phyloP scores from a whole-genome alignment of 768 basidiomycete genomes.

The Kwoniella sp. region DNA sequence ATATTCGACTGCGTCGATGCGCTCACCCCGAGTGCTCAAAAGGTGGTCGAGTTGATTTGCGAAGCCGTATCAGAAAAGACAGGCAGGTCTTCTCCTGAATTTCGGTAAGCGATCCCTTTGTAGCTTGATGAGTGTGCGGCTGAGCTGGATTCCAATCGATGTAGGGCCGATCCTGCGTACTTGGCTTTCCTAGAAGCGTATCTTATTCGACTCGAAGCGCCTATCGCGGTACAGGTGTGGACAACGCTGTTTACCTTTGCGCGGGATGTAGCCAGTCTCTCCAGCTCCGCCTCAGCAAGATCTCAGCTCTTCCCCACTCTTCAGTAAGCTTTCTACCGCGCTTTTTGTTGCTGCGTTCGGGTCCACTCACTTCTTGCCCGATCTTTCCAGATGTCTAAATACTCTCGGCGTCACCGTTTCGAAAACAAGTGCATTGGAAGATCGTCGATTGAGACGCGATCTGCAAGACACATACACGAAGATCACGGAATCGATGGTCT shows the following conservation, averaged over 20 bases:
- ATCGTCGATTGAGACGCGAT: conserved; percentile 79
- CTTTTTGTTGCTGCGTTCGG: neutral
- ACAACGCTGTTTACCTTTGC: conserved; percentile 67
- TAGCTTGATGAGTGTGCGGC: no score
- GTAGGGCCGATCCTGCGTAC: conserved; percentile 23
- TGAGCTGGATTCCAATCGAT: no score
- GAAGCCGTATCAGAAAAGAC: conserved; percentile 55
- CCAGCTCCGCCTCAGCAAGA: conserved; percentile 54
- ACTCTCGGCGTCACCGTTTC: conserved; percentile 27
- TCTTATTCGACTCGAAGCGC: conserved; percentile 74
- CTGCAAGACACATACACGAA: conserved; percentile 85
- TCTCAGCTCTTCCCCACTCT: conserved; percentile 68
- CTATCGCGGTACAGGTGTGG: conserved; percentile 92
- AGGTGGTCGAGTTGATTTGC: conserved; percentile 79
- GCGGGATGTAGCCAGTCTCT: conserved; percentile 65
- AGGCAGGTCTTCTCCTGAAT: conserved; percentile 4
- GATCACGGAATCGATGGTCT: conserved; percentile 72
- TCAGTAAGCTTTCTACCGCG: conserved; percentile 54
- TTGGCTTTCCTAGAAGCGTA: conserved; percentile 79
- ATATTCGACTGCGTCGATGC: conserved; percentile 75
- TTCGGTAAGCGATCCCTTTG: conserved; percentile 1
- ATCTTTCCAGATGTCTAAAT: conserved; percentile 7
- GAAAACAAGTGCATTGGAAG: conserved; percentile 87
- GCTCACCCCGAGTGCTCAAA: conserved; percentile 77
- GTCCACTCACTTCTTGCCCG: neutral